phyloP scores from a whole-genome alignment of 1,139 yeast species.

The Pichia sp. region DNA sequence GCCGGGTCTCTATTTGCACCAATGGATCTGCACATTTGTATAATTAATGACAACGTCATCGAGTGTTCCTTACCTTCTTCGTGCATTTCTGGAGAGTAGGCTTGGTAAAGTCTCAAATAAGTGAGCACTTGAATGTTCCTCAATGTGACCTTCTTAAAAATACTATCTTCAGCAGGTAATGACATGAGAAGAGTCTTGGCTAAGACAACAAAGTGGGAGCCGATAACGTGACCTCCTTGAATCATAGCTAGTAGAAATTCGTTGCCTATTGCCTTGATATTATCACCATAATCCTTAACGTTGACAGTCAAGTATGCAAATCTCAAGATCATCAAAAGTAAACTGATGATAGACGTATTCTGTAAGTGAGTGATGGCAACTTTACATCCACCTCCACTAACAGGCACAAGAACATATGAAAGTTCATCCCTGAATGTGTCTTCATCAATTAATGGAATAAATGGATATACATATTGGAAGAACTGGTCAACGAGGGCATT shows the following conservation, averaged over 20 bases:
- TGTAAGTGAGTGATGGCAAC: slow-evolving; percentile 25
- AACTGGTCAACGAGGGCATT: slow-evolving; percentile 31
- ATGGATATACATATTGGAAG: slow-evolving; percentile 30
- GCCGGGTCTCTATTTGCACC: slow-evolving; percentile 52
- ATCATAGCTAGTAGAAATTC: slow-evolving; percentile 19
- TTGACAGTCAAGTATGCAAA: slow-evolving; percentile 31
- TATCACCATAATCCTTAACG: slow-evolving; percentile 19
- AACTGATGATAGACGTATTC: slow-evolving; percentile 27
- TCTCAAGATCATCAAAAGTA: slow-evolving; percentile 32
- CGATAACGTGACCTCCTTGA: slow-evolving; percentile 23
- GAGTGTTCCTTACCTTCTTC: slow-evolving; percentile 44
- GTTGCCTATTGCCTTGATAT: slow-evolving; percentile 17
- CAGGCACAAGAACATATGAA: slow-evolving; percentile 23
- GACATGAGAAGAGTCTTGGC: slow-evolving; percentile 32
- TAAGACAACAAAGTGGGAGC: slow-evolving; percentile 27
- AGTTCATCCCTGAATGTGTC: slow-evolving; percentile 30
- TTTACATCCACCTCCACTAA: slow-evolving; percentile 20
- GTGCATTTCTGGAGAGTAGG: slow-evolving; percentile 44
- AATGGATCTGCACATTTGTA: slow-evolving; percentile 48
- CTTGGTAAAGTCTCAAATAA: slow-evolving; percentile 39
- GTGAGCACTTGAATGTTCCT: slow-evolving; percentile 44
- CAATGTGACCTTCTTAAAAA: slow-evolving; percentile 30
- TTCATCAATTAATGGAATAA: slow-evolving; percentile 34
- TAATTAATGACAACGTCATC: slow-evolving; percentile 33
- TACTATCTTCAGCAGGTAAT: slow-evolving; percentile 25